Conservation (phyloP, 2,329 filamentous ascomycete genomes). For the Penicillium corylophilum region DNA sequence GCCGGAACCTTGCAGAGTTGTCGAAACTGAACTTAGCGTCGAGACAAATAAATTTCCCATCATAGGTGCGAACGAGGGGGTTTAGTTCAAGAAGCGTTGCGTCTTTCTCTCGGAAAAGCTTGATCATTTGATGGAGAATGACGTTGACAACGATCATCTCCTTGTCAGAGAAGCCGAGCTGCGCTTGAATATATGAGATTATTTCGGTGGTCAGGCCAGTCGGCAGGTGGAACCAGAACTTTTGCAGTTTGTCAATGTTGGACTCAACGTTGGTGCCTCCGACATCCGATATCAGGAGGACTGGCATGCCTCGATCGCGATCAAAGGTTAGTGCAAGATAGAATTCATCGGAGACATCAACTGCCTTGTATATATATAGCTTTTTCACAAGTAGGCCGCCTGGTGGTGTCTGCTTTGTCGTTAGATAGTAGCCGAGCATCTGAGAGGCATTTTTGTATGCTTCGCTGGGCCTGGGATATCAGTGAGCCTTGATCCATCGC, state of each 20-base stretch:
- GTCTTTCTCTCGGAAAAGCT: constrained; percentile 47
- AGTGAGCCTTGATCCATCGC: background rate
- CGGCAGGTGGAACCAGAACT: constrained; percentile 26
- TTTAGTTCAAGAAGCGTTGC: constrained; percentile 49
- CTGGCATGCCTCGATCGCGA: constrained; percentile 41
- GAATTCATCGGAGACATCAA: constrained; percentile 36
- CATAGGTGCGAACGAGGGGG: constrained; percentile 31
- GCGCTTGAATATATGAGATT: constrained; percentile 20
- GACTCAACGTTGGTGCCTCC: constrained; percentile 35
- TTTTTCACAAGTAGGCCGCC: constrained; percentile 30
- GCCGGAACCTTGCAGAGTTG: constrained; percentile 47
- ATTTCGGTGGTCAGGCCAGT: constrained; percentile 28
- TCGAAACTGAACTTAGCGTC: constrained; percentile 51
- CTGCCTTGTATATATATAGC: constrained; percentile 39
- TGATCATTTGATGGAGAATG: constrained; percentile 33
- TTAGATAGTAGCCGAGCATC: constrained; percentile 31
- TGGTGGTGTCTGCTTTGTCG: constrained; percentile 30
- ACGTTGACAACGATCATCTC: constrained; percentile 26
- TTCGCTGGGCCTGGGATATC: constrained; percentile 20
- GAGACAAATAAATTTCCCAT: constrained; percentile 34
- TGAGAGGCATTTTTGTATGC: constrained; percentile 27
- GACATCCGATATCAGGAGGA: constrained; percentile 38
- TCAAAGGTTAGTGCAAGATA: constrained; percentile 47
- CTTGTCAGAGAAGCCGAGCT: constrained; percentile 24
- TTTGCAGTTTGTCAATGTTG: constrained; percentile 25